Evolutionary conservation across 139 green algal species (phyloP), one percentile per base, ranked within the genome.

Genomic region (Volvox africanus): DNA sequence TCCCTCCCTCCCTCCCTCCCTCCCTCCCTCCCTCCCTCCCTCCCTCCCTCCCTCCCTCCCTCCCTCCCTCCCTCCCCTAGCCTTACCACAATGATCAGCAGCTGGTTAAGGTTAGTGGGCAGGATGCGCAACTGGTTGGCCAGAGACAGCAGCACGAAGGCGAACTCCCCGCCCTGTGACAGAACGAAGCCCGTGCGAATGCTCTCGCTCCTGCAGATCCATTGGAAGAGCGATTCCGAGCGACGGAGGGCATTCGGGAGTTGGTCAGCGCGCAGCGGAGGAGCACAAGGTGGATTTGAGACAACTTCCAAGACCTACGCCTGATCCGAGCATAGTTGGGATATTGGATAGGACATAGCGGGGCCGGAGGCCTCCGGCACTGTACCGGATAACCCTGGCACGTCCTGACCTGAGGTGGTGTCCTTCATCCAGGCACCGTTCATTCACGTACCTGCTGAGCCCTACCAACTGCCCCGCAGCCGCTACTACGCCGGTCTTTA

Each of bases 121-220:
- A 95, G 91, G 79, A 95, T 85, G 44, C 92, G 80, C 6, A 99
- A 95, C 89, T 96, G 79, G 71, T 95, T 93, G 55, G 97, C 97
- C 32, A 99, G 94, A 14, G 95, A 95, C 68, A 99, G 96, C 87
- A 99, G 95, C 81, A 99, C 98, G 93, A 99, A 99, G 13, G 98
- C 98, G 95, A 99, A 99, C 96, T 99, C 98, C 5, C 98, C 98
- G n/a, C 98, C 98, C 93, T 99, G 98, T 21, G 90, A 93, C 33
- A 99, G 94, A 79, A 99, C 77, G 92, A 99, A 97, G n/a, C 95
- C 98, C 5, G 96, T 98, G 86, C 96, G 93, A 35, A 99, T 93
- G 84, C 82, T 92, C 92, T 99, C 98, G 37, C 88, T 83, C 81
- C 95, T 95, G 92, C 80, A 61, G 37, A 16, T 24, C 21, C 21